Base-by-base conservation (phyloP, 768 basidiomycete species). In the Candolleomyces eurysporus region DNA sequence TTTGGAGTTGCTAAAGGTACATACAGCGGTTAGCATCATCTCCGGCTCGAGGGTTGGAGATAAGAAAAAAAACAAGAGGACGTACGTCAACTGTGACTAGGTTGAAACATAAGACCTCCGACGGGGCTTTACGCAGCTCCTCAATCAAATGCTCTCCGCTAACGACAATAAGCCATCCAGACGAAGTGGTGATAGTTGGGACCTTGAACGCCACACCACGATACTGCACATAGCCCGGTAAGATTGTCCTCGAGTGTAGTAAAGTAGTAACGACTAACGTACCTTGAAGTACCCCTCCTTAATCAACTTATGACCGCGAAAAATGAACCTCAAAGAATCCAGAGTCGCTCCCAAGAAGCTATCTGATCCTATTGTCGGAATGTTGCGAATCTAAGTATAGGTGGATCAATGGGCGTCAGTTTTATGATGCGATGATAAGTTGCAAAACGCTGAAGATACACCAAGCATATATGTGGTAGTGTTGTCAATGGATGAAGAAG, bases 71-170 rank as follows among this genome's bases (percentile, higher is more conserved):
- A 36, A 6, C 36, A 36, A 36, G 11, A 7, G 36, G 11, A 48
- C 59, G 3, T 32, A 76, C 75, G 61, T 76, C 72, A 40, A 65
- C 65, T 11, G 69, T 64, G 3, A 69, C 71, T 48, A 69, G 62
- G 4, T 62, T 60, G 40, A 71, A 69, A 2, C 71, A 73, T 9
- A 76, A 63, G 5, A 69, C 69, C 31, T 76, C 69, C 19, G 73
- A 69, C 3, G 71, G 66, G 9, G 75, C 74, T 60, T 69, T 73
- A 10, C 72, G 68, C 7, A 78, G 53, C 11, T 78, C 76, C 21
- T 74, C 73, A 0, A 76, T 58, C 30, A 69, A 48, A 9, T 67
- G 49, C 21, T 65, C 62, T 1, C 73, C 69, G 22, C 65, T 68
- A 14, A 72, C 68, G 13, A 78, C 62, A 21, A 78, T 67, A 4